These are phyloP conservation scores for Suillus subaureus DNA, from an alignment of 768 basidiomycete genomes.

Conservation along the genomic window DNA sequence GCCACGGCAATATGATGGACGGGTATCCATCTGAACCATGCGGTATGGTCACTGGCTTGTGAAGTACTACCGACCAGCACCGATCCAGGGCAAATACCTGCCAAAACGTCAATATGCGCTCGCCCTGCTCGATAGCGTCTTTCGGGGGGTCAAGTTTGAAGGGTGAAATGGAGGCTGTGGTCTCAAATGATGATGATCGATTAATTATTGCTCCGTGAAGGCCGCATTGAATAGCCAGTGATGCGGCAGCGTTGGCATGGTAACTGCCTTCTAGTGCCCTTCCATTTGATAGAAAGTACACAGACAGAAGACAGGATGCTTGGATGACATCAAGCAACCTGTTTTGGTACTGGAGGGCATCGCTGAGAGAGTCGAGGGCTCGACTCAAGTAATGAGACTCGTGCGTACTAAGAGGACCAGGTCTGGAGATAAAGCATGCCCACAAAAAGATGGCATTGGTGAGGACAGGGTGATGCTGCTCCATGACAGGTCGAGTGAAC, in stretches of 20 bases:
- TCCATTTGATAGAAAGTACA: conserved; percentile 78
- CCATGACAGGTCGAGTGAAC: conserved; percentile 50
- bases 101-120: conserved; percentile 80
- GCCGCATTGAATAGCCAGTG: conserved; percentile 73
- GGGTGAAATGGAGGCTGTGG: conserved; percentile 32
- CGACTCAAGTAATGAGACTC: conserved; percentile 72
- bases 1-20: conserved; percentile 76
- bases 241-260: conserved; percentile 73
- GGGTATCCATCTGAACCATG: conserved; percentile 60
- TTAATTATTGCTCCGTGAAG: conserved; percentile 51
- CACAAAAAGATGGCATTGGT: conserved; percentile 84
- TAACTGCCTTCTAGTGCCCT: conserved; percentile 78
- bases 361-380: conserved; percentile 62
- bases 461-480: conserved; percentile 74
- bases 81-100: conserved; percentile 81
- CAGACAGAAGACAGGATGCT: conserved; percentile 72
- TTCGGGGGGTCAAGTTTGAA: conserved; percentile 61
- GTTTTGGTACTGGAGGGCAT: conserved; percentile 58
- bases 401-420: conserved; percentile 68
- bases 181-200: conserved; percentile 33
- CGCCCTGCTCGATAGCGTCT: conserved; percentile 63
- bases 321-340: conserved; percentile 72
- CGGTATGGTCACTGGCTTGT: conserved; percentile 65
- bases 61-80: conserved; percentile 77
- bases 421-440: conserved; percentile 79